phyloP scores from a whole-genome alignment of 169 alveolate genomes.

The Cryptosporidium viatorum region DNA sequence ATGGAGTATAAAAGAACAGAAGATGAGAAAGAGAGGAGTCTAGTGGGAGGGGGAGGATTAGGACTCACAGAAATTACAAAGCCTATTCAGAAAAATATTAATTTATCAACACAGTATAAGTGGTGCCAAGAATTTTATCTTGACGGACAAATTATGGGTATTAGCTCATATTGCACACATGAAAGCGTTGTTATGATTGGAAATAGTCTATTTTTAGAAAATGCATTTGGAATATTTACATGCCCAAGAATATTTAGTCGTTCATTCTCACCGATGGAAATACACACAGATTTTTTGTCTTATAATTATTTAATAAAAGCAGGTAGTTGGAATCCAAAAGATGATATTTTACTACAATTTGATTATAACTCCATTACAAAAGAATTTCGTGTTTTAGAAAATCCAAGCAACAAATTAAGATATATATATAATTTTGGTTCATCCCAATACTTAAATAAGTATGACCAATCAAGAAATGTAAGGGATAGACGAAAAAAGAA shows the following conservation, averaged over 20 bases:
- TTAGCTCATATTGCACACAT: conserved; percentile 67
- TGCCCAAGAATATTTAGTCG: conserved; percentile 66
- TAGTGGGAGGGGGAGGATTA: conserved; percentile 60
- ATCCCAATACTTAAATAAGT: not conserved
- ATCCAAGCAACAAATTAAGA: conserved; percentile 70
- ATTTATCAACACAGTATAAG: conserved; percentile 39
- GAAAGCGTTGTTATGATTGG: conserved; percentile 67
- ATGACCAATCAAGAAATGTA: not conserved
- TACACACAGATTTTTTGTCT: conserved; percentile 69
- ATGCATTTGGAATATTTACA: conserved; percentile 71
- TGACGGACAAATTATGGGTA: conserved; percentile 75
- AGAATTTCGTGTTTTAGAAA: conserved; percentile 63
- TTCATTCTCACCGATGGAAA: conserved; percentile 58
- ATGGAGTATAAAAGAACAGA: conserved; percentile 4
- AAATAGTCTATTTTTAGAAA: conserved; percentile 63
- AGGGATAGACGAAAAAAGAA: conserved; percentile 15
- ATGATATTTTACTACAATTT: conserved; percentile 59
- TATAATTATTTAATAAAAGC: conserved; percentile 70
- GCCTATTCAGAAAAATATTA: conserved; percentile 49
- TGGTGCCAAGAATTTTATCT: conserved; percentile 71
- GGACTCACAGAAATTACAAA: conserved; percentile 50
- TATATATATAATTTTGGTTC: conserved; percentile 15
- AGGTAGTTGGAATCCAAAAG: conserved; percentile 59
- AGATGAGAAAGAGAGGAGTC: conserved; percentile 33
- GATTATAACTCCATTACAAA: conserved; percentile 42